Conservation (phyloP, 2,329 filamentous ascomycete genomes). For the Claviceps digitariae region DNA sequence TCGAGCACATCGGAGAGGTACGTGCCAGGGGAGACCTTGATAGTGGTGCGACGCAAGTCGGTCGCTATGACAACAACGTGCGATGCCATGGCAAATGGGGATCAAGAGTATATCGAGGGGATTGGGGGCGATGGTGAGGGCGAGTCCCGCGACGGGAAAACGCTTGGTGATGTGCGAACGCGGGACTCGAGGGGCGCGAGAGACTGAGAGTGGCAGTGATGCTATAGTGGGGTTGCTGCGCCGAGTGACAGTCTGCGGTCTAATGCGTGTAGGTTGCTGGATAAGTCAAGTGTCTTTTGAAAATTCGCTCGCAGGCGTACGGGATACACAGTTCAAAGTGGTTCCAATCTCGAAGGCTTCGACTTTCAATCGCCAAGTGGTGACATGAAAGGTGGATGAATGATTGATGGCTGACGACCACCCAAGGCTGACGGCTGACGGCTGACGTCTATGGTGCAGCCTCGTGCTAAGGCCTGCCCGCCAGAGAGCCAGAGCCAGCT, state of each 20-base stretch:
- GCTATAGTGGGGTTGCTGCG: neutral
- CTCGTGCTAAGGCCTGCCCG: slow-evolving; percentile 1
- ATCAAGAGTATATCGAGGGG: neutral
- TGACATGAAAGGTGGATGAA: neutral
- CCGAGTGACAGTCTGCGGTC: neutral
- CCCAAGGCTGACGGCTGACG: neutral
- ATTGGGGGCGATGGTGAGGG: neutral
- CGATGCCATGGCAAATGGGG: slow-evolving; percentile 50
- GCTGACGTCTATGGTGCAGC: neutral
- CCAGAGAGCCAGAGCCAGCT: slow-evolving; percentile 4
- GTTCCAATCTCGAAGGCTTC: too few relatives aligned
- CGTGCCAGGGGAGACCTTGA: slow-evolving; percentile 74
- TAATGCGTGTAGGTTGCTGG: too few relatives aligned
- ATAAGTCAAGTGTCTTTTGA: too few relatives aligned
- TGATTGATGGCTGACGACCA: neutral
- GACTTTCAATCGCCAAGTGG: neutral
- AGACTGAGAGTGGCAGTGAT: neutral
- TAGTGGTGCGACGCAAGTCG: slow-evolving; percentile 58
- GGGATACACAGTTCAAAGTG: too few relatives aligned
- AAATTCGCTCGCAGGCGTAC: too few relatives aligned
- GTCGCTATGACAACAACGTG: slow-evolving; percentile 81
- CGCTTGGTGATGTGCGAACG: neutral
- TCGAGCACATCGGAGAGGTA: slow-evolving; percentile 74
- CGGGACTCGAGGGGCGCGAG: neutral
- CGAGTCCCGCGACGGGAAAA: neutral